Percentiles rank a stretch among this genome's conserved stretches.
Evolutionary conservation across 108 stramenopile species (phyloP).

Genomic region (Cyclotella choctawhatcheeana): DNA sequence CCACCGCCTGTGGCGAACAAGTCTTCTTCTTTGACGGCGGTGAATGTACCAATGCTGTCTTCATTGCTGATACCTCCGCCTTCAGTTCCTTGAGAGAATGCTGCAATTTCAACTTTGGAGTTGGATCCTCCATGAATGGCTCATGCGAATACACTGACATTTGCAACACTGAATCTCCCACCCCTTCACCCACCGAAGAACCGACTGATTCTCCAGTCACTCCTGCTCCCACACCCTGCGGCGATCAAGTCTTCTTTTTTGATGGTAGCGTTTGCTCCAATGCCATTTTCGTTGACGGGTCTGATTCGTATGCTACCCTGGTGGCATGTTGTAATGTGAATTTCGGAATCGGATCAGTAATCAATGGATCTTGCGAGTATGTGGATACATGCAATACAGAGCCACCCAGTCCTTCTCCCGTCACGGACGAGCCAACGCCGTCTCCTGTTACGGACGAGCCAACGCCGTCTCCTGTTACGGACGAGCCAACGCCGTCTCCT

Average conservation of each 20-base stretch:
- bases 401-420: neutral
- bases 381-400: neutral
- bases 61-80: conserved; percentile 1
- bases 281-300: neutral
- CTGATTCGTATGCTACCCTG: neutral
- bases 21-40: conserved; percentile 15
- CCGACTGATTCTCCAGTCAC: neutral
- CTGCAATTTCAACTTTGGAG: conserved; percentile 7
- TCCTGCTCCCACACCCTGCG: conserved; percentile 11
- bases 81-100: neutral
- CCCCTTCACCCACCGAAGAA: neutral
- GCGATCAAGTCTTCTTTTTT: neutral
- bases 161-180: conserved; percentile 4
- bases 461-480: neutral
- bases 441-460: neutral
- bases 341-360: neutral
- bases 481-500: neutral
- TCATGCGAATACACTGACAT: conserved; percentile 2
- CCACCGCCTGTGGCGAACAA: conserved; percentile 12
- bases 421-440: neutral
- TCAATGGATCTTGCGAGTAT: neutral
- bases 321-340: neutral
- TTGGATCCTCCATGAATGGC: conserved; percentile 1
- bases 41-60: conserved; percentile 1
- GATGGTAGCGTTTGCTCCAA: neutral